phyloP scores from a whole-genome alignment of 2,329 filamentous ascomycete genomes.

The Cercospora nicotianae region DNA sequence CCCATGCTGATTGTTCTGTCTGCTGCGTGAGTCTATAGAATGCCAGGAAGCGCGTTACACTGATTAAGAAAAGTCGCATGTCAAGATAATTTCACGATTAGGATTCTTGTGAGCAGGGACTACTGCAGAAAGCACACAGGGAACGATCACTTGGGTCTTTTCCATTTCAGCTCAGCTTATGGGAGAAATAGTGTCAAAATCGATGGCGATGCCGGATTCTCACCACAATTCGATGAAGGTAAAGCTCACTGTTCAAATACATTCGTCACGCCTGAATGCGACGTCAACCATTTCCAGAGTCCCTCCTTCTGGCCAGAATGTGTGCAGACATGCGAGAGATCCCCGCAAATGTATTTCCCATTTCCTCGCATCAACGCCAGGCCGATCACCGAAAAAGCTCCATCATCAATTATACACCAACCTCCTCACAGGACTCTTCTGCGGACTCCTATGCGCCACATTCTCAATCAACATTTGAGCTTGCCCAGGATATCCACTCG shows the following conservation, averaged over 20 bases:
- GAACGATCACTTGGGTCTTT: background rate
- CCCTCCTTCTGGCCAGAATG: too few species aligned
- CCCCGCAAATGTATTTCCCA: background rate
- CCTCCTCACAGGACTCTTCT: slow-evolving; percentile 36
- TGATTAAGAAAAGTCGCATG: background rate
- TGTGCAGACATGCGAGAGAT: too few species aligned
- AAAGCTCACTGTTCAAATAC: background rate
- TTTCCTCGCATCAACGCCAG: background rate
- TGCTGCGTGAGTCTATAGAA: background rate
- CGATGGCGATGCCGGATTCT: background rate
- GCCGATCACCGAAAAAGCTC: background rate
- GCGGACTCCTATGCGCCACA: slow-evolving; percentile 28
- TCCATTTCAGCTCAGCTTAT: background rate
- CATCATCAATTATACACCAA: slow-evolving; percentile 33
- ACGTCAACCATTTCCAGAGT: too few species aligned
- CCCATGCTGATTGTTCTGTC: background rate
- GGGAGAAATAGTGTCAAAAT: background rate
- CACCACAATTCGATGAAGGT: background rate
- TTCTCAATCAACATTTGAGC: slow-evolving; percentile 34
- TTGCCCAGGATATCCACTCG: slow-evolving; percentile 31
- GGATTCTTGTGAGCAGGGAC: too few species aligned
- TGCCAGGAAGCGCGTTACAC: background rate
- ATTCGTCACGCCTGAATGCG: too few species aligned
- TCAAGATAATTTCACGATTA: background rate
- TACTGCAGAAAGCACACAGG: too few species aligned